Evolutionary conservation across 441 rosid species (phyloP).

Genomic region (Populus tomentosa): DNA sequence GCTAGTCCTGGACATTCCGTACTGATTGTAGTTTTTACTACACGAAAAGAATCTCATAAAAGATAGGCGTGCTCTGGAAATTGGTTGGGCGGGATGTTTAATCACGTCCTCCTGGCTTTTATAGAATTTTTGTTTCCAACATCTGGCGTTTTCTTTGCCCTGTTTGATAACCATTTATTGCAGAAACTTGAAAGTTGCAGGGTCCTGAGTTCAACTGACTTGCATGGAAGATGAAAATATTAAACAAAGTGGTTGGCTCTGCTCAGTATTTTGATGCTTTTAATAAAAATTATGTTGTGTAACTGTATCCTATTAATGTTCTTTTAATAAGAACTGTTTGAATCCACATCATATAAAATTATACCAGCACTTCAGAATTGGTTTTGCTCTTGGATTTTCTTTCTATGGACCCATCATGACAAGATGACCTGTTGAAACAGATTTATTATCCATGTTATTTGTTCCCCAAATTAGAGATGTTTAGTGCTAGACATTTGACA

Average conservation of each 20-base stretch:
- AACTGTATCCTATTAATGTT: background rate
- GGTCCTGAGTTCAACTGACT: background rate
- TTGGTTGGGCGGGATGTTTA: background rate
- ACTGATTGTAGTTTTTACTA: background rate
- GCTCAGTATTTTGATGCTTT: background rate
- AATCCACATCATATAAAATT: background rate
- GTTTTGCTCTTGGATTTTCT: background rate
- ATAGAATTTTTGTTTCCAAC: background rate
- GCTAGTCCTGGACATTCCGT: background rate
- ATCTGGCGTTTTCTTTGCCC: background rate
- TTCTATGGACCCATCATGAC: background rate
- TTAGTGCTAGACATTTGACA: background rate
- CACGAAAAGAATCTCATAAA: background rate
- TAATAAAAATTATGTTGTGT: background rate
- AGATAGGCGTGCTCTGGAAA: background rate
- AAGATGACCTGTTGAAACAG: background rate
- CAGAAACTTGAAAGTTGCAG: background rate
- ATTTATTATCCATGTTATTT: background rate
- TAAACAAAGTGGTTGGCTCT: background rate
- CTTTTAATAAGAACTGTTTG: background rate
- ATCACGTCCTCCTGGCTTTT: background rate
- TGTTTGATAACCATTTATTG: background rate
- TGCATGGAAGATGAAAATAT: background rate
- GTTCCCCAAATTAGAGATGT: background rate
- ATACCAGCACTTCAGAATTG: background rate